phyloP scores from a whole-genome alignment of 1,284 basidiomycete species.

The Rhizopogon hawkerae region DNA sequence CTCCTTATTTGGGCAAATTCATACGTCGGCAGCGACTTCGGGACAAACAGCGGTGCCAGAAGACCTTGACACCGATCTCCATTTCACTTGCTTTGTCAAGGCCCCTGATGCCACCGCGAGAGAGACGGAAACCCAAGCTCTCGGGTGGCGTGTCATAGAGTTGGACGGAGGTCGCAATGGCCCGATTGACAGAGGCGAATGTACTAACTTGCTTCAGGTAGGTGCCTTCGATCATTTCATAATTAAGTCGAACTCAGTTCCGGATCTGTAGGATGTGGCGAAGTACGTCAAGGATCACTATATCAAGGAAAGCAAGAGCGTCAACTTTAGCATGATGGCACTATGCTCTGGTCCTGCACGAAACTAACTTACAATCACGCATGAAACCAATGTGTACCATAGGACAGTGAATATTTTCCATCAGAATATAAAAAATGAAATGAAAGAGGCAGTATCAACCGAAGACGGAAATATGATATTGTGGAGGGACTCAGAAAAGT shows the following conservation, averaged over 20 bases:
- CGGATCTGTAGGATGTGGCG: slow-evolving; percentile 50
- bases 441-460: not conserved
- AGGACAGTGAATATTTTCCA: not conserved
- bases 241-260: not conserved
- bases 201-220: slow-evolving; percentile 54
- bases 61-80: slow-evolving; percentile 61
- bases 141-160: slow-evolving; percentile 55
- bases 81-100: slow-evolving; percentile 80
- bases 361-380: not conserved
- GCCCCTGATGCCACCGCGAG: slow-evolving; percentile 39
- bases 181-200: slow-evolving; percentile 71
- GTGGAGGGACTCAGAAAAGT: slow-evolving; percentile 9
- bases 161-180: slow-evolving; percentile 71
- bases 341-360: slow-evolving; percentile 26
- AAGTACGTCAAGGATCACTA: slow-evolving; percentile 60
- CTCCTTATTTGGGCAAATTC: slow-evolving; percentile 67
- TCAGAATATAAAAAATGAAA: not conserved
- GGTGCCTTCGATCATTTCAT: not conserved
- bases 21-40: slow-evolving; percentile 55
- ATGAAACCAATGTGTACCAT: not conserved
- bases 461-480: slow-evolving; percentile 4
- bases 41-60: slow-evolving; percentile 59
- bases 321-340: slow-evolving; percentile 51
- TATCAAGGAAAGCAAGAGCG: slow-evolving; percentile 44
- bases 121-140: slow-evolving; percentile 19